A percentile compares a stretch with the other conserved stretches of the same genome.
These are phyloP conservation scores for Colletotrichum siamense DNA, from an alignment of 2,329 filamentous ascomycete species.

Conservation along the genomic window DNA sequence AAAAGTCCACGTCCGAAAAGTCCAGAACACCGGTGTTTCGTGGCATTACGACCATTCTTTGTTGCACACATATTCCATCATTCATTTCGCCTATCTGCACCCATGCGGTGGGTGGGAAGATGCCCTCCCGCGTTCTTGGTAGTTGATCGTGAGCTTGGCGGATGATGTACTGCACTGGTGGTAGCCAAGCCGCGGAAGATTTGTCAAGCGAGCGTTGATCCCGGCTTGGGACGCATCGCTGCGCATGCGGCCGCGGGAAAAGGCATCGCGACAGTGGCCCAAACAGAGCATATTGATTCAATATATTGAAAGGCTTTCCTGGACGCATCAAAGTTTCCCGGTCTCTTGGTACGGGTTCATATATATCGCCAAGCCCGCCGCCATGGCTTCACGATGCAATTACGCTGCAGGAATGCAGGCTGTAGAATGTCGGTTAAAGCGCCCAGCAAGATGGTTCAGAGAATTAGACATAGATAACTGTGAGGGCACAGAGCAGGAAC, in stretches of 20 bases:
- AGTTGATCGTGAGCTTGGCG: constrained; percentile 19
- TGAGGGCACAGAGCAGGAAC: background rate
- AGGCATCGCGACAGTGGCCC: background rate
- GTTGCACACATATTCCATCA: background rate
- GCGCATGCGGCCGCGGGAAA: background rate
- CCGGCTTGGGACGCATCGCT: background rate
- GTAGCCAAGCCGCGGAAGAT: constrained; percentile 1
- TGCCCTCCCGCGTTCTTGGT: background rate
- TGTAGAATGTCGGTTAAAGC: background rate
- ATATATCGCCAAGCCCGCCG: constrained; percentile 3
- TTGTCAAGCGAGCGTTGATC: constrained; percentile 16
- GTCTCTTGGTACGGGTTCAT: background rate
- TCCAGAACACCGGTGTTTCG: background rate
- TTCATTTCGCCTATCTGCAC: background rate
- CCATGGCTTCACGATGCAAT: background rate
- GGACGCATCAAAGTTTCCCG: background rate
- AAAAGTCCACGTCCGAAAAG: background rate
- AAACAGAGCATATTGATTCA: background rate
- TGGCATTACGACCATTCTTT: background rate
- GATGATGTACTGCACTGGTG: background rate
- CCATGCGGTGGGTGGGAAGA: background rate
- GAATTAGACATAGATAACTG: background rate
- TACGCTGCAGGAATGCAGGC: background rate
- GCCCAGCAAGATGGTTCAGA: background rate
- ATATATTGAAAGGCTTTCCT: background rate